These are phyloP conservation scores for Colletotrichum trifolii DNA, from an alignment of 2,329 filamentous ascomycete genomes.

Conservation along the genomic window DNA sequence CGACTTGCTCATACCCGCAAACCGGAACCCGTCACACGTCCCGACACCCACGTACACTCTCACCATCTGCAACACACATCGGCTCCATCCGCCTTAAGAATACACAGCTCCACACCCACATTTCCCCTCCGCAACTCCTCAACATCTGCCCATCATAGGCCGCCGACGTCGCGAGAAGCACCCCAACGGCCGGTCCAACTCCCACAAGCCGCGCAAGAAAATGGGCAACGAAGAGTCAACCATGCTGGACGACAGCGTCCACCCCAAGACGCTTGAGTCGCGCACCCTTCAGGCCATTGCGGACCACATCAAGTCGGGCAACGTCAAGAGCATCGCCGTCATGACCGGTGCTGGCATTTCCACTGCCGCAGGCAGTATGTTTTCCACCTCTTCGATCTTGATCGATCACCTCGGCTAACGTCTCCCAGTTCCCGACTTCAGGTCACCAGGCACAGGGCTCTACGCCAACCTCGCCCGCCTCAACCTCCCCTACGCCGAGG, in stretches of 20 bases:
- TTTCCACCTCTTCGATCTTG: not conserved
- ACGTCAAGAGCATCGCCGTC: conserved; percentile 79
- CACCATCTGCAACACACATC: too few species aligned
- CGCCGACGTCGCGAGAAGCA: conserved; percentile 50
- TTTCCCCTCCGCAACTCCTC: conserved; percentile 2
- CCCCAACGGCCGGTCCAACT: conserved; percentile 47
- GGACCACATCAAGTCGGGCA: conserved; percentile 79
- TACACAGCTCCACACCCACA: not conserved
- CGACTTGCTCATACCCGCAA: too few species aligned
- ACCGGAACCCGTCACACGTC: too few species aligned
- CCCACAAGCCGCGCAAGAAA: conserved; percentile 52
- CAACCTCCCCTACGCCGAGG: conserved; percentile 88
- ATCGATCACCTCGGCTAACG: conserved; percentile 28
- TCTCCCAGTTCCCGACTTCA: conserved; percentile 88
- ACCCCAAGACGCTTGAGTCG: conserved; percentile 72
- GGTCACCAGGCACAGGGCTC: conserved; percentile 90
- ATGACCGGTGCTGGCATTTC: conserved; percentile 93
- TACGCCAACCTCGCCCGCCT: conserved; percentile 92
- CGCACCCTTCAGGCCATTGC: conserved; percentile 81
- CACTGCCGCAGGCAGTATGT: conserved; percentile 73
- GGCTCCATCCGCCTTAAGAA: too few species aligned
- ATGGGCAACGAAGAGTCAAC: conserved; percentile 91
- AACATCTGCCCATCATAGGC: conserved; percentile 49
- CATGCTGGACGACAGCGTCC: conserved; percentile 71
- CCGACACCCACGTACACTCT: too few species aligned